phyloP scores from a whole-genome alignment of 768 basidiomycete genomes.

The Lactarius evosmus region DNA sequence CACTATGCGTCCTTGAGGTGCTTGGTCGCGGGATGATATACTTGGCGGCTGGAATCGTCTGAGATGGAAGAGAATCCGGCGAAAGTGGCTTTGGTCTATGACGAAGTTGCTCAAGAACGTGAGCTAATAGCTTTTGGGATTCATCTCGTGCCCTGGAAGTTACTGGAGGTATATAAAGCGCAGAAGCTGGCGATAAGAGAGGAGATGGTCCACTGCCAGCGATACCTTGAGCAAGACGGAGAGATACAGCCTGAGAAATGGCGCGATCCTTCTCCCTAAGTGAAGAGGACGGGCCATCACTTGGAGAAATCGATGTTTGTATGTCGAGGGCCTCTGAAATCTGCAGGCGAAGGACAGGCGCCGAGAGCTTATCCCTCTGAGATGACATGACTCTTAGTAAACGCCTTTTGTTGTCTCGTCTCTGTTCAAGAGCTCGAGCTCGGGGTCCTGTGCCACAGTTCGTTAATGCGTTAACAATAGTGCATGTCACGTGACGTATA shows the following conservation, averaged over 20 bases:
- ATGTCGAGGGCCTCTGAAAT: slow-evolving; percentile 16
- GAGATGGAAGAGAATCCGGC: not conserved
- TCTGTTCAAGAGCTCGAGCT: not conserved
- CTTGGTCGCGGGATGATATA: slow-evolving; percentile 1
- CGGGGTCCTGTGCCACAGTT: not conserved
- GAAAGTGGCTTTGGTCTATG: slow-evolving; percentile 50
- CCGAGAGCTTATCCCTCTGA: slow-evolving; percentile 4
- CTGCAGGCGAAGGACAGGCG: slow-evolving; percentile 24
- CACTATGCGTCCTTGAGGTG: slow-evolving; percentile 11
- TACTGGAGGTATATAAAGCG: slow-evolving; percentile 32
- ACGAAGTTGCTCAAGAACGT: slow-evolving; percentile 62
- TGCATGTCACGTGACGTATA: not conserved
- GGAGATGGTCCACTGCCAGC: slow-evolving; percentile 31
- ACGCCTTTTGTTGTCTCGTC: not conserved
- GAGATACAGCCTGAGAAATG: slow-evolving; percentile 31
- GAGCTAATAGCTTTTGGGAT: slow-evolving; percentile 64
- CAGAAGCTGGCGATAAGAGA: slow-evolving; percentile 21
- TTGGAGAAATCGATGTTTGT: slow-evolving; percentile 2
- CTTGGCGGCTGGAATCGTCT: slow-evolving; percentile 2
- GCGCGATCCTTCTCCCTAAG: slow-evolving; percentile 30
- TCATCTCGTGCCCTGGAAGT: slow-evolving; percentile 50
- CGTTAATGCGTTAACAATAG: not conserved
- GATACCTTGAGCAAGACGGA: slow-evolving; percentile 33
- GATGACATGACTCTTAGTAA: slow-evolving; percentile 7
- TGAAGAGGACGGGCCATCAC: slow-evolving; percentile 8